Conservation (phyloP, 495 filamentous ascomycete genomes). For the Tuber microsphaerosporum region DNA sequence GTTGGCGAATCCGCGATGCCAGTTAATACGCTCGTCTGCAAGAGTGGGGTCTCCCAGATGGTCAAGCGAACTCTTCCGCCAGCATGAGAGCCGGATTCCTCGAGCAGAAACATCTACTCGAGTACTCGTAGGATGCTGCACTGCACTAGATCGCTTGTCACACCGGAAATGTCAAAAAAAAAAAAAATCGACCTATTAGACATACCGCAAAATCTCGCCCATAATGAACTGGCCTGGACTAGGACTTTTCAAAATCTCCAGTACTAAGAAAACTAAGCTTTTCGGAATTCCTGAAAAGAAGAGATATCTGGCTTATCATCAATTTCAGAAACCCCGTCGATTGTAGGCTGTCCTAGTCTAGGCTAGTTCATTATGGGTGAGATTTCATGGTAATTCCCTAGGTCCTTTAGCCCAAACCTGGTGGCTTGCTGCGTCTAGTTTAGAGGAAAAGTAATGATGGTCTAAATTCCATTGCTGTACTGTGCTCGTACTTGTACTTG, state of each 20-base stretch:
- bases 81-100: not conserved
- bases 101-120: not conserved
- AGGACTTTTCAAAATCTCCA: too few species aligned
- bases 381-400: too few species aligned
- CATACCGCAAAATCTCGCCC: too few species aligned
- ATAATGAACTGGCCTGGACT: too few species aligned
- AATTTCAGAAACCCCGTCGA: too few species aligned
- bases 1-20: not conserved
- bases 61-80: not conserved
- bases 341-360: too few species aligned
- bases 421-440: not conserved
- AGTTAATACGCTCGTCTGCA: not conserved
- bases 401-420: not conserved
- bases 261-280: too few species aligned
- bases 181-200: too few species aligned
- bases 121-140: not conserved
- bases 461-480: not conserved
- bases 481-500: too few species aligned
- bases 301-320: too few species aligned
- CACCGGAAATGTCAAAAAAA: not conserved
- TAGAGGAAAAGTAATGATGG: not conserved
- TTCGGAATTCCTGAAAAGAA: too few species aligned
- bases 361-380: too few species aligned
- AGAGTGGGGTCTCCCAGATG: not conserved
- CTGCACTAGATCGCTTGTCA: not conserved